These are phyloP conservation scores for Penicillium turbatum DNA, from an alignment of 495 filamentous ascomycete genomes.

Conservation along the genomic window DNA sequence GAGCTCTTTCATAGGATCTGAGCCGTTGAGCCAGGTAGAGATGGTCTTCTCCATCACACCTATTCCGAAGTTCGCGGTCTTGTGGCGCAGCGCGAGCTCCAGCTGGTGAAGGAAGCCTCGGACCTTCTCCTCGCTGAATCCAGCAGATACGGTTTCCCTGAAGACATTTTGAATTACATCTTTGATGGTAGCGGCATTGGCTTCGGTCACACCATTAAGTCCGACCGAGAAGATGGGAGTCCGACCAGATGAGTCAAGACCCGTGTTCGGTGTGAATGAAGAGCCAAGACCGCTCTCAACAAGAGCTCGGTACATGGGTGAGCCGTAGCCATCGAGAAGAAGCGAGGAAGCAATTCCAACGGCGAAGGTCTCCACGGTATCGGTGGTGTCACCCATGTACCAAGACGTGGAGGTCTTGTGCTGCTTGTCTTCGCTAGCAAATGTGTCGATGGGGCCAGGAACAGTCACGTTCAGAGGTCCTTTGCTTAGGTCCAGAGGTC, in stretches of 20 bases:
- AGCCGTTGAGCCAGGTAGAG: conserved; percentile 89
- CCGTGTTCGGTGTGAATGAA: conserved; percentile 91
- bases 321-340: conserved; percentile 89
- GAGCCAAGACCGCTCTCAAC: conserved; percentile 88
- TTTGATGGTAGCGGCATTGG: conserved; percentile 72
- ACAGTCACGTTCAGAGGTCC: conserved; percentile 67
- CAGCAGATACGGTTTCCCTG: conserved; percentile 57
- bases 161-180: conserved; percentile 65
- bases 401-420: conserved; percentile 91
- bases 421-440: conserved; percentile 80
- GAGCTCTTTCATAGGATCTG: conserved; percentile 84
- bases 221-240: conserved; percentile 85
- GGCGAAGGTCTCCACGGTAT: conserved; percentile 84
- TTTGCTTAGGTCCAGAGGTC: conserved; percentile 64
- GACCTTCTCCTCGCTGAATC: conserved; percentile 85
- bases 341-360: conserved; percentile 74
- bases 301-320: conserved; percentile 84
- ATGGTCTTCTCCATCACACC: conserved; percentile 81
- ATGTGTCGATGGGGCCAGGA: conserved; percentile 79
- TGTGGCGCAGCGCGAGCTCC: conserved; percentile 86
- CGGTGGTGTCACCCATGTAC: conserved; percentile 75
- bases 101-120: conserved; percentile 91
- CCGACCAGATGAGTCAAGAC: conserved; percentile 73
- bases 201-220: conserved; percentile 76
- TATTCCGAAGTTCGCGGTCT: conserved; percentile 92